Conservation (phyloP, 1,284 basidiomycete species). For the Ceratobasidium sp. region DNA sequence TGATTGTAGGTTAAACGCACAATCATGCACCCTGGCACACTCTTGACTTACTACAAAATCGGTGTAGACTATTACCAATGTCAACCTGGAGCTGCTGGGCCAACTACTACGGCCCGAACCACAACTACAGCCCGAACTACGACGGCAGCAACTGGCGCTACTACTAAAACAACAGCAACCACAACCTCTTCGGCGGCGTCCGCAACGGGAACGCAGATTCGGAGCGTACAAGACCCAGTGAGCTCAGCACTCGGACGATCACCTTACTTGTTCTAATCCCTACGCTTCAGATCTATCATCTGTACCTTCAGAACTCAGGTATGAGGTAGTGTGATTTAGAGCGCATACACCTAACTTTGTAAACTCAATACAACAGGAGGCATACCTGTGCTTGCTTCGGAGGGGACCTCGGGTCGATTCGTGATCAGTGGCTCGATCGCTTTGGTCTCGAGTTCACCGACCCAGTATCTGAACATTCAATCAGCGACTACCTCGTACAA, state of each 20-base stretch:
- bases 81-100: constrained; percentile 15
- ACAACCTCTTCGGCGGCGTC: constrained; percentile 50
- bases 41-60: not conserved
- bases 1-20: constrained; percentile 15
- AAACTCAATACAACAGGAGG: constrained; percentile 54
- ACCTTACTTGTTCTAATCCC: not conserved
- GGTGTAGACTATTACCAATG: constrained; percentile 34
- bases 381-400: constrained; percentile 64
- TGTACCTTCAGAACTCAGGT: constrained; percentile 66
- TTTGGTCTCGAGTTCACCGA: constrained; percentile 57
- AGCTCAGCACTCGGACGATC: not conserved
- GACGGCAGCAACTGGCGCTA: not conserved
- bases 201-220: constrained; percentile 65
- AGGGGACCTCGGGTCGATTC: constrained; percentile 63
- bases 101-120: not conserved
- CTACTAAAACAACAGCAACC: not conserved
- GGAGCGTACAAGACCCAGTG: constrained; percentile 64
- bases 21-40: too few relatives aligned
- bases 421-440: constrained; percentile 62
- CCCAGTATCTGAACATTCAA: constrained; percentile 63
- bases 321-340: constrained; percentile 43
- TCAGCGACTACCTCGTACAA: constrained; percentile 62
- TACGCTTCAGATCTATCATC: constrained; percentile 56
- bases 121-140: not conserved
- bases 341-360: not conserved